A percentile compares a stretch with the other conserved stretches of the same genome.
These are phyloP conservation scores for Medicago ruthenica DNA, from an alignment of 306 rosid species.

Conservation along the genomic window DNA sequence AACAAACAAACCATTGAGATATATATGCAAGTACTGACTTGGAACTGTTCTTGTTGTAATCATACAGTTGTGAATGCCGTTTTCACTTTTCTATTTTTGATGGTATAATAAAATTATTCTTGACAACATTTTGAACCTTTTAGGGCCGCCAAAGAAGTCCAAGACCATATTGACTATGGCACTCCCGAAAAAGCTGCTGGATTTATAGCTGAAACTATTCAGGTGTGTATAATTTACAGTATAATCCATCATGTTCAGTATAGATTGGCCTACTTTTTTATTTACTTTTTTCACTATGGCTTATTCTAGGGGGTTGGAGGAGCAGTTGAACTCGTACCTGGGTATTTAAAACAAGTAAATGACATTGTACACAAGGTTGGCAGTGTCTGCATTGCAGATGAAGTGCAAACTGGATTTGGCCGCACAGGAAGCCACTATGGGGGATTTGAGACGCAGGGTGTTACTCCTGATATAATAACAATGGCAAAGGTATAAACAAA, in stretches of 20 bases:
- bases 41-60: slow-evolving; percentile 1
- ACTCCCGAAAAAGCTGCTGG: slow-evolving; percentile 84
- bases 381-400: slow-evolving; percentile 95
- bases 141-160: slow-evolving; percentile 85
- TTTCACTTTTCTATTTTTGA: slow-evolving; percentile 4
- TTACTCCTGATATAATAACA: slow-evolving; percentile 90
- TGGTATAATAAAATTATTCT: slow-evolving; percentile 24
- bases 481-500: slow-evolving; percentile 84
- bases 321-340: slow-evolving; percentile 83
- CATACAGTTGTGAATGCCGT: slow-evolving; percentile 8
- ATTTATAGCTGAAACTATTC: slow-evolving; percentile 88
- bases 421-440: slow-evolving; percentile 93
- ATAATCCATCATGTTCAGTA: background rate
- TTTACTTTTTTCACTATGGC: slow-evolving; percentile 29
- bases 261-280: slow-evolving; percentile 12
- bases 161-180: slow-evolving; percentile 85
- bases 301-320: slow-evolving; percentile 87
- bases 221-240: slow-evolving; percentile 60
- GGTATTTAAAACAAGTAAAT: slow-evolving; percentile 82
- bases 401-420: slow-evolving; percentile 97
- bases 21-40: background rate
- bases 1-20: background rate
- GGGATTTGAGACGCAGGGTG: slow-evolving; percentile 94
- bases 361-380: slow-evolving; percentile 85
- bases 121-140: slow-evolving; percentile 40